Base-by-base conservation (phyloP, 2,329 filamentous ascomycete genomes). In the Podosphaera xanthii region DNA sequence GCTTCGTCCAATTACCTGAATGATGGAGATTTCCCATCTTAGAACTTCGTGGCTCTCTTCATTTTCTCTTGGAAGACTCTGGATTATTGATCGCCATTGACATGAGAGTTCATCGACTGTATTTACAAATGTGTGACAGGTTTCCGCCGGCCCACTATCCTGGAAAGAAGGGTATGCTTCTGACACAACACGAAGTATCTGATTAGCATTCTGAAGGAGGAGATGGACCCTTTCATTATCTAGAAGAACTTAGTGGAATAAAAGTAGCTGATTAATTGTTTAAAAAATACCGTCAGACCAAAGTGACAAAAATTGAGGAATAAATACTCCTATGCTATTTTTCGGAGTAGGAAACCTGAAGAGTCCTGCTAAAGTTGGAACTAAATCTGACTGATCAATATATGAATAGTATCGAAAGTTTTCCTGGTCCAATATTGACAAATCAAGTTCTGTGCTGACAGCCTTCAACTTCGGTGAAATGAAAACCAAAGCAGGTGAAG, bases 381-480 rank as follows among this genome's bases (percentile, higher is more conserved):
- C 88, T 61, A 98, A 78, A 70, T 98, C 94, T 0, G 89, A 94
- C 72, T 98, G 92, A 68, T 97, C 87, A n/a, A 97, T 80, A 59
- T 75, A 81, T 38, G 75, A 76, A 69, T 97, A 97, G 68, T 87
- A 97, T 61, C 86, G 79, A 64, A 94, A 94, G 62, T 92, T 83
- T 22, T 81, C 76, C 44, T 74, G 74, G 5, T 80, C 77, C 10
- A 75, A 70, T 2, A 79, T 72, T 0, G 90, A 89, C 46, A 74
- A 72, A 42, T 70, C 60, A 2, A 70, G 55, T 44, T 59, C 65
- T 1, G 69, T 63, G 2, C 76, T 75, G 5, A 89, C 72, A 0
- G 72, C 68, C 66, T 78, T 80, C 50, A 95, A 75, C 67, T 88
- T 92, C 0, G 91, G 89, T 2, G 89, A 92, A 63, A 94, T 80